A percentile compares a stretch with the other conserved stretches of the same genome.
phyloP scores from a whole-genome alignment of 1,139 yeast genomes.

The Pichiaceae sp. region DNA sequence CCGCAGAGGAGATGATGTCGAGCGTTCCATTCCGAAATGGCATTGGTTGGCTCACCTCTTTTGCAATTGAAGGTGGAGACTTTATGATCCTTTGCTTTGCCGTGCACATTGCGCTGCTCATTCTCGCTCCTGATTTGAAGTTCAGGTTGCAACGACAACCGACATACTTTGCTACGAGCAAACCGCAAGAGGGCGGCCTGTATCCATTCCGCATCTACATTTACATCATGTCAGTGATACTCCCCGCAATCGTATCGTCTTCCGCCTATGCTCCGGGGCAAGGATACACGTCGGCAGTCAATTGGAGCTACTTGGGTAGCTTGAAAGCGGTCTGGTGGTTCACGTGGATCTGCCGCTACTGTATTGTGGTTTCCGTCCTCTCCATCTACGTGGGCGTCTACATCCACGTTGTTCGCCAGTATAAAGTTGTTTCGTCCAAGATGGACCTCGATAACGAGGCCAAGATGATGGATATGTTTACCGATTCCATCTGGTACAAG shows the following conservation, averaged over 20 bases:
- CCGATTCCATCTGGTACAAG: slow-evolving; percentile 23
- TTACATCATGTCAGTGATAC: slow-evolving; percentile 47
- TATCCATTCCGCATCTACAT: slow-evolving; percentile 51
- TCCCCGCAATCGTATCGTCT: slow-evolving; percentile 66
- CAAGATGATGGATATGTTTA: slow-evolving; percentile 12
- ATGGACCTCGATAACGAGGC: slow-evolving; percentile 10
- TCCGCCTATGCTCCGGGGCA: slow-evolving; percentile 53
- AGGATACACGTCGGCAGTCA: slow-evolving; percentile 57
- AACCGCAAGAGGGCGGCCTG: slow-evolving; percentile 65
- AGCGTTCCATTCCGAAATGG: slow-evolving; percentile 56
- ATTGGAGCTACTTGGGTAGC: slow-evolving; percentile 77
- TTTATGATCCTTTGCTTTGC: slow-evolving; percentile 79
- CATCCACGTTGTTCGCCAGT: slow-evolving; percentile 59
- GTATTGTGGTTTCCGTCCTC: slow-evolving; percentile 55
- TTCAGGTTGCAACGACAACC: neutral
- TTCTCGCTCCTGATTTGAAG: slow-evolving; percentile 44
- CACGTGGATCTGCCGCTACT: slow-evolving; percentile 78
- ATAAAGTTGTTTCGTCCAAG: slow-evolving; percentile 39
- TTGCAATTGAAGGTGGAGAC: slow-evolving; percentile 83
- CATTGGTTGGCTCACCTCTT: slow-evolving; percentile 79
- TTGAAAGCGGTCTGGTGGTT: slow-evolving; percentile 68
- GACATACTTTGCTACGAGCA: slow-evolving; percentile 4
- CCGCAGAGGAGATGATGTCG: slow-evolving; percentile 30
- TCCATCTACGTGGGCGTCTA: slow-evolving; percentile 65
- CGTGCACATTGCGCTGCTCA: slow-evolving; percentile 67